These are phyloP conservation scores for Crotalaria pallida DNA, from an alignment of 306 rosid species.

Conservation along the genomic window DNA sequence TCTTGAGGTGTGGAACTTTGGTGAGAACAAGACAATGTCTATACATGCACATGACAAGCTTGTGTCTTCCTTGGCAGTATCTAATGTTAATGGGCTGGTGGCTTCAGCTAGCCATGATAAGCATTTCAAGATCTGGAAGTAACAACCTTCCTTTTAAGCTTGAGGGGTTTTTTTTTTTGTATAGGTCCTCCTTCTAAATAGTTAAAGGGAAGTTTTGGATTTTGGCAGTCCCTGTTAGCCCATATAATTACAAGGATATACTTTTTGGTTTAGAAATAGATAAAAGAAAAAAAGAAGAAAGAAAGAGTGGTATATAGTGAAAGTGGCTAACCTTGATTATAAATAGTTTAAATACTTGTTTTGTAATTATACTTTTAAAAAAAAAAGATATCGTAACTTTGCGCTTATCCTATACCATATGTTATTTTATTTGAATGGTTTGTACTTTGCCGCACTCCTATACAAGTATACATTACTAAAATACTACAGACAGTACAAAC, in stretches of 20 bases:
- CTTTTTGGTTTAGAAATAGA: neutral
- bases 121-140: conserved; percentile 73
- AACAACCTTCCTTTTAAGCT: conserved; percentile 6
- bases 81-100: conserved; percentile 46
- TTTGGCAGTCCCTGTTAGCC: conserved; percentile 20
- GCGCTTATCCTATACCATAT: no score
- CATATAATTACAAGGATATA: neutral
- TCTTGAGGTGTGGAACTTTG: conserved; percentile 64
- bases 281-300: neutral
- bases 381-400: neutral
- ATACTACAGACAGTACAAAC: no score
- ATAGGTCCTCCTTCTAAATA: neutral
- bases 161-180: neutral
- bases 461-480: no score
- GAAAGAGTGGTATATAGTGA: conserved; percentile 18
- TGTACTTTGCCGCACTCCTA: no score
- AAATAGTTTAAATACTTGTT: neutral
- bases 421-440: no score
- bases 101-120: conserved; percentile 76
- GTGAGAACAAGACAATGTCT: conserved; percentile 44
- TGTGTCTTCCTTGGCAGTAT: conserved; percentile 61
- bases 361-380: neutral
- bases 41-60: conserved; percentile 51
- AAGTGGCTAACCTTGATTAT: conserved; percentile 1
- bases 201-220: conserved; percentile 20